A percentile compares a stretch with the other conserved stretches of the same genome.
These are phyloP conservation scores for Cordyceps fumosorosea DNA, from an alignment of 2,329 filamentous ascomycete genomes.

Conservation along the genomic window DNA sequence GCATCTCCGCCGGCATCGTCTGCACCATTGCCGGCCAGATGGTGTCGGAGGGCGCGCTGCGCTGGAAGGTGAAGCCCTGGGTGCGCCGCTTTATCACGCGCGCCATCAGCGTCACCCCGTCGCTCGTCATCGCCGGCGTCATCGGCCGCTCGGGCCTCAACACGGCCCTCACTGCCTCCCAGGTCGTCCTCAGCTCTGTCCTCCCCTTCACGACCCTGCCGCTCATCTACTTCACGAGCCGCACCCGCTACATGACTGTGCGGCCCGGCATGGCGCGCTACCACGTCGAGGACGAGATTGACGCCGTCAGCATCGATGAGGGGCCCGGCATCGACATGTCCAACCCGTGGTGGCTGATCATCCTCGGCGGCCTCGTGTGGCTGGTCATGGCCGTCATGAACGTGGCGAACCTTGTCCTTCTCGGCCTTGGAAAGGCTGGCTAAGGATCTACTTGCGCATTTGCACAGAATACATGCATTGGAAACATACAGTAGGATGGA, in stretches of 20 bases:
- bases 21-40: conserved; percentile 89
- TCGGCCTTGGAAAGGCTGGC: conserved; percentile 33
- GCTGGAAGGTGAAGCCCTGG: conserved; percentile 72
- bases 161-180: conserved; percentile 65
- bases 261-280: conserved; percentile 35
- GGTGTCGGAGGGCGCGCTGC: conserved; percentile 75
- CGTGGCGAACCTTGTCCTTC: conserved; percentile 64
- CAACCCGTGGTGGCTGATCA: conserved; percentile 60
- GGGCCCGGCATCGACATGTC: conserved; percentile 50
- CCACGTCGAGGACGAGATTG: conserved; percentile 20
- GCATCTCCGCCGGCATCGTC: conserved; percentile 75
- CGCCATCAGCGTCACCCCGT: conserved; percentile 72
- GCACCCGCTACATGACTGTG: conserved; percentile 74
- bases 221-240: conserved; percentile 77
- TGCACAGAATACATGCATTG: background rate
- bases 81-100: conserved; percentile 70
- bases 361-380: conserved; percentile 58
- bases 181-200: conserved; percentile 72
- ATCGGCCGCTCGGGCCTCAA: conserved; percentile 66
- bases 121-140: conserved; percentile 75
- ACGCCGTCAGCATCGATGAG: background rate
- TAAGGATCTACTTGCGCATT: background rate
- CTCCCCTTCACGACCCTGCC: conserved; percentile 79
- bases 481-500: background rate
- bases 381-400: conserved; percentile 71